Base-by-base conservation (phyloP, 192 early-diverging fungal genomes). In the Coemansia sp. region DNA sequence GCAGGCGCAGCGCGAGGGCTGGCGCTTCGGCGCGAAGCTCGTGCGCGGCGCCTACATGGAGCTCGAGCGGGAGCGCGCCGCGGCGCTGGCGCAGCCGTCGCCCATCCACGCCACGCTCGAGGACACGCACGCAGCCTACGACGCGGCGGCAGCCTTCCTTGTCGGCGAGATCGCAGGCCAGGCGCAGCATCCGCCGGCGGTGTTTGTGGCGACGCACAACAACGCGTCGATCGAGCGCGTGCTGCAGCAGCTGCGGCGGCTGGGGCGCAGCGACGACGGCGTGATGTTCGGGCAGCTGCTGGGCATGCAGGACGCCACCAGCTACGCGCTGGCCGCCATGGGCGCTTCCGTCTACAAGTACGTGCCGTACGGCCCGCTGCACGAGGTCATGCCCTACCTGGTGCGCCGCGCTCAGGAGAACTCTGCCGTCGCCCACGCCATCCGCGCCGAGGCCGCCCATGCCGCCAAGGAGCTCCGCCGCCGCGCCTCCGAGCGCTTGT, bases 401-500 rank as follows among this genome's bases (percentile, higher is more conserved):
- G 84, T 96, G 42, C 91, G 96, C 36, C 89, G 97, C 22, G 97
- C 94, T 36, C 92, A 94, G 81, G 97, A 99, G 77, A 99, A 99
- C 86, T 87, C 89, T 8, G 86, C 91, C 27, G 86, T 97, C 1
- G 71, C 95, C 37, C 87, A 86, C 8, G 87, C 88, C 41, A 87
- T 89, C 51, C 57, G 68, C 27, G 59, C 73, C 29, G 92, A 93
- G 79, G 85, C 86, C 22, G 47, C 65, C 11, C 35, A 83, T 43
- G 68, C 92, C 61, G 85, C 87, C 84, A 71, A 82, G 42, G 92
- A 93, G 71, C 66, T 92, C 63, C 63, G 56, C 56, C 60, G 67
- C 69, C 81, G 81, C 60, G 15, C 73, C 40, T 31, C 51, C 46
- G 27, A 53, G 51, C 25, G 51, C 22, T 1, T 53, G 51, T 27